Percentiles rank a stretch among this genome's conserved stretches.
Conservation (phyloP, 148 eudicot species). For the Salicornia ramosissima region DNA sequence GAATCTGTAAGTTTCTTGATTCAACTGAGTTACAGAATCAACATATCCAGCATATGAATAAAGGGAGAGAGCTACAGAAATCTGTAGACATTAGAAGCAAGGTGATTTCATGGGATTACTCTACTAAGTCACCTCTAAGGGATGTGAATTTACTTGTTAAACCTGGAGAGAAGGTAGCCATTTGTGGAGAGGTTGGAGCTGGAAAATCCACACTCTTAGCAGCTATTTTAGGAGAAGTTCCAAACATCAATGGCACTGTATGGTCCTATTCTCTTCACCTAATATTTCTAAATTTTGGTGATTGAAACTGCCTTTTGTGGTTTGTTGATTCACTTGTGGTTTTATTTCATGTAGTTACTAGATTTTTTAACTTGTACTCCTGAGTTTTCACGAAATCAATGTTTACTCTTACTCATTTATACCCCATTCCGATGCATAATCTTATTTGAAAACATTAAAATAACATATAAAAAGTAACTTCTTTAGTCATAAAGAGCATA, state of each 20-base stretch:
- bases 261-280: constrained; percentile 15
- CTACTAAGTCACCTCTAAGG: constrained; percentile 28
- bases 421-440: too few species aligned
- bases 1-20: constrained; percentile 43
- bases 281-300: not conserved
- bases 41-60: constrained; percentile 5
- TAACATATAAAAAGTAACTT: too few species aligned
- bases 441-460: too few species aligned
- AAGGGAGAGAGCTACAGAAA: constrained; percentile 5
- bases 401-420: too few species aligned
- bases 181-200: constrained; percentile 70
- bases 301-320: not conserved
- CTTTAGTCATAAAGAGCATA: too few species aligned
- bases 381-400: too few species aligned
- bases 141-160: constrained; percentile 33
- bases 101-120: constrained; percentile 42
- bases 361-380: not conserved
- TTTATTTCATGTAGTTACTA: not conserved
- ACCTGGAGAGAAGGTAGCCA: constrained; percentile 45
- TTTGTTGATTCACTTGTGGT: not conserved
- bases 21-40: constrained; percentile 38
- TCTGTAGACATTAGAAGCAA: constrained; percentile 23
- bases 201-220: constrained; percentile 66
- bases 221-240: constrained; percentile 58
- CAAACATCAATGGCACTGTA: constrained; percentile 40